Evolutionary conservation across 192 early-diverging fungal species (phyloP).

Genomic region (Haplosporangium gracile): DNA sequence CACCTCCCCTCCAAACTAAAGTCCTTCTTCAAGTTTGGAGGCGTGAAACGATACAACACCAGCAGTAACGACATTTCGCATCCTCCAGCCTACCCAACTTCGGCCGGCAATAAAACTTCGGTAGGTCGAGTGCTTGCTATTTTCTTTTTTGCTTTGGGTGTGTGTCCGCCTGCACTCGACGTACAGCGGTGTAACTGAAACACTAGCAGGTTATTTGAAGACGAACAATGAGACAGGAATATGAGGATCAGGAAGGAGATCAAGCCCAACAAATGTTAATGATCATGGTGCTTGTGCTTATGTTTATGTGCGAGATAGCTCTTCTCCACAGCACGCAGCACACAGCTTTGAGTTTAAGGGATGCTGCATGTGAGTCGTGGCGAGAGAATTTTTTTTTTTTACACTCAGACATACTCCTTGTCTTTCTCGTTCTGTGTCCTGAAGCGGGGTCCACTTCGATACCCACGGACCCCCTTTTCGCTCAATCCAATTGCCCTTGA

Average conservation of each 20-base stretch:
- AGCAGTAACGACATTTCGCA: neutral
- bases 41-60: constrained; percentile 20
- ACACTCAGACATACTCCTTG: neutral
- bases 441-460: neutral
- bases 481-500: neutral
- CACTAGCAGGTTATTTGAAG: neutral
- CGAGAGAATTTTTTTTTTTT: neutral
- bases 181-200: neutral
- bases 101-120: constrained; percentile 26
- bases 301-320: neutral
- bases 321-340: neutral
- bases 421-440: neutral
- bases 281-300: neutral
- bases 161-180: neutral
- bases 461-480: constrained; percentile 3
- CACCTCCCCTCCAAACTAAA: constrained; percentile 61
- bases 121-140: constrained; percentile 12
- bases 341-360: neutral
- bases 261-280: too few relatives aligned
- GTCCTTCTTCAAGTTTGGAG: constrained; percentile 56
- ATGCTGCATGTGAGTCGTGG: neutral
- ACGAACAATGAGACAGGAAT: too few relatives aligned
- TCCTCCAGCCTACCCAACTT: constrained; percentile 8
- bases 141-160: neutral
- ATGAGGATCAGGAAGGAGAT: too few relatives aligned